A percentile compares a stretch with the other conserved stretches of the same genome.
Evolutionary conservation across 2,329 filamentous ascomycete species (phyloP).

Genomic region (Colletotrichum tofieldiae): DNA sequence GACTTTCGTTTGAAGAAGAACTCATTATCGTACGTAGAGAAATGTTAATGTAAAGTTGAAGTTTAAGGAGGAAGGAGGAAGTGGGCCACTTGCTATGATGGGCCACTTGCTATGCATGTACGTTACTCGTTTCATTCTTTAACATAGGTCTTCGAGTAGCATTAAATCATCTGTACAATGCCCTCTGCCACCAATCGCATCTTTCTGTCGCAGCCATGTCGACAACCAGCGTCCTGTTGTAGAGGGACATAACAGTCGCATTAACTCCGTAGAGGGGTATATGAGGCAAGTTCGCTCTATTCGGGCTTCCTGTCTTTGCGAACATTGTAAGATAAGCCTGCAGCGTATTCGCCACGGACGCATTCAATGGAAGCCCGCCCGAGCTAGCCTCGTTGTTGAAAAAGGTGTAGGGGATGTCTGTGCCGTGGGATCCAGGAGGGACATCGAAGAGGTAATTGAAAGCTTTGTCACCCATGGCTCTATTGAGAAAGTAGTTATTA

Average conservation of each 20-base stretch:
- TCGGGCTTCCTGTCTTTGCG: conserved; percentile 49
- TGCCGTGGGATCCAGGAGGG: background rate
- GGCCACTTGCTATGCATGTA: too few relatives aligned
- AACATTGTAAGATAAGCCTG: conserved; percentile 54
- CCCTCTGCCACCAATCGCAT: conserved; percentile 49
- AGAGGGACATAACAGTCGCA: conserved; percentile 27
- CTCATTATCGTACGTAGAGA: too few relatives aligned
- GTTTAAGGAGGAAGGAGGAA: too few relatives aligned
- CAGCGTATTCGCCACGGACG: conserved; percentile 47
- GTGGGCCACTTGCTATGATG: too few relatives aligned
- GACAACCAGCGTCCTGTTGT: conserved; percentile 11
- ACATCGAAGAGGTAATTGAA: background rate
- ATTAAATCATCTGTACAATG: background rate
- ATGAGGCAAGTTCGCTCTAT: conserved; percentile 17
- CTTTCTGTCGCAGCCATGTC: conserved; percentile 45
- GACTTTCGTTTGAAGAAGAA: too few relatives aligned
- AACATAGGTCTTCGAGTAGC: background rate
- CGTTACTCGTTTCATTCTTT: too few relatives aligned
- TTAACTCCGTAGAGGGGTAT: conserved; percentile 36
- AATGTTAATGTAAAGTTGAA: too few relatives aligned
- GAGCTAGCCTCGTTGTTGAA: background rate
- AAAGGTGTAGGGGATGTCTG: background rate
- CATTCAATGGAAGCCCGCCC: background rate
- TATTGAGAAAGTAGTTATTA: background rate
- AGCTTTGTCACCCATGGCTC: background rate